A percentile compares a stretch with the other conserved stretches of the same genome.
These are phyloP conservation scores for Suillus clintonianus DNA, from an alignment of 768 basidiomycete species.

Conservation along the genomic window DNA sequence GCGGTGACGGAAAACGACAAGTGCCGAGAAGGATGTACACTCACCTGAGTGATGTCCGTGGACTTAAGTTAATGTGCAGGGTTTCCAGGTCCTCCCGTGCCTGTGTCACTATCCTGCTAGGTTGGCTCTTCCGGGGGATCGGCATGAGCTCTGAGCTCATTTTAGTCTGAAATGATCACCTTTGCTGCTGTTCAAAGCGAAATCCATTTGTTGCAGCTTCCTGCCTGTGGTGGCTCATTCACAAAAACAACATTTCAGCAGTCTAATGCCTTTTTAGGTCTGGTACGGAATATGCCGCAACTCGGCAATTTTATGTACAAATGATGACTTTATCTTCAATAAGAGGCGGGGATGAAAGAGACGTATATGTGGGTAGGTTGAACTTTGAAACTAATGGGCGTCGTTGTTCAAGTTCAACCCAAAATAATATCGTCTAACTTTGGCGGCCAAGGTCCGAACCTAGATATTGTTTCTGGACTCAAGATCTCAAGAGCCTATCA, in stretches of 20 bases:
- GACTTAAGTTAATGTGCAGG: constrained; percentile 40
- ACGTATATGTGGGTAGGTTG: neutral
- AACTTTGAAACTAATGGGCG: constrained; percentile 4
- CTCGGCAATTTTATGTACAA: constrained; percentile 30
- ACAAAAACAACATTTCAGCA: constrained; percentile 17
- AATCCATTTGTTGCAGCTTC: constrained; percentile 1
- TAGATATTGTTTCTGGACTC: neutral
- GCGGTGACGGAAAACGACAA: constrained; percentile 36
- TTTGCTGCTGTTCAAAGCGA: neutral
- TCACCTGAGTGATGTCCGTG: constrained; percentile 37
- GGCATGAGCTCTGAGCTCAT: constrained; percentile 20
- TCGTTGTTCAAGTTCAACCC: neutral
- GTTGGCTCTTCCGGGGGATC: constrained; percentile 28
- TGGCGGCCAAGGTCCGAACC: neutral
- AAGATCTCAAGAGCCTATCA: neutral
- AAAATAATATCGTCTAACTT: neutral
- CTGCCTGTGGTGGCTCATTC: constrained; percentile 10
- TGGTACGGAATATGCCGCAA: constrained; percentile 25
- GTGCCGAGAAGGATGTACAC: constrained; percentile 34
- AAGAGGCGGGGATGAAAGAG: constrained; percentile 13
- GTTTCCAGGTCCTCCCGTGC: constrained; percentile 37
- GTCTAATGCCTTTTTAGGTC: constrained; percentile 25
- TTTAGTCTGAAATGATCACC: constrained; percentile 14
- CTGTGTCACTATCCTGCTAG: constrained; percentile 31
- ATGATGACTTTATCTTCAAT: constrained; percentile 7